Evolutionary conservation across 2,329 filamentous ascomycete species (phyloP).

Genomic region (Mycosphaerella arachidis): DNA sequence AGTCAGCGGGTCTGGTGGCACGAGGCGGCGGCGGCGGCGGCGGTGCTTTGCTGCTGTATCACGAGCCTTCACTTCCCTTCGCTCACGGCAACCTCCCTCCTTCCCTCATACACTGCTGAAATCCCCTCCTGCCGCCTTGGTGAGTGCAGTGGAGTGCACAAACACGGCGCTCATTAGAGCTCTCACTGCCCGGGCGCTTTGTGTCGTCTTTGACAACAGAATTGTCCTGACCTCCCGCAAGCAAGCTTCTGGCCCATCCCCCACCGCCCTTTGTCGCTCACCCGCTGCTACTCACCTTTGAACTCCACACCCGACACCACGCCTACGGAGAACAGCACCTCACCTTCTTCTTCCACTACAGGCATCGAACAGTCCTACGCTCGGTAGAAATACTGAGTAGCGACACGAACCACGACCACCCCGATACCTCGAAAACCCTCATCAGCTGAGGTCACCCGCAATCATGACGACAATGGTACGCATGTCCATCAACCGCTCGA

Average conservation of each 20-base stretch:
- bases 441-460: conserved; percentile 23
- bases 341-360: conserved; percentile 2
- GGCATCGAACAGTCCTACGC: conserved; percentile 11
- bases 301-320: background rate
- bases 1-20: background rate
- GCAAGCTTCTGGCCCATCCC: background rate
- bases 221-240: background rate
- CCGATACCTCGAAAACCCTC: conserved; percentile 19
- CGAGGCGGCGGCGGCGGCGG: background rate
- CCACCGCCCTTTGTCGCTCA: background rate
- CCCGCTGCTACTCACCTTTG: background rate
- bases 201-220: background rate
- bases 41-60: background rate
- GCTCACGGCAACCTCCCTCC: background rate
- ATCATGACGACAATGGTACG: conserved; percentile 63
- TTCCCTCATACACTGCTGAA: conserved; percentile 1
- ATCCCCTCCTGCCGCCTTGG: background rate
- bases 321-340: conserved; percentile 3
- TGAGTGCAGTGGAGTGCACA: background rate
- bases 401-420: conserved; percentile 3
- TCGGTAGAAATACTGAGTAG: conserved; percentile 29
- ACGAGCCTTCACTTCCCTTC: conserved; percentile 2
- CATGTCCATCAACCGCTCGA: conserved; percentile 32
- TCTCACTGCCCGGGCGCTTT: background rate
- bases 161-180: background rate